Evolutionary conservation across 208 protist genomes (phyloP), one percentile per base, ranked within the genome.

Genomic region (Tritrichomonas foetus): DNA sequence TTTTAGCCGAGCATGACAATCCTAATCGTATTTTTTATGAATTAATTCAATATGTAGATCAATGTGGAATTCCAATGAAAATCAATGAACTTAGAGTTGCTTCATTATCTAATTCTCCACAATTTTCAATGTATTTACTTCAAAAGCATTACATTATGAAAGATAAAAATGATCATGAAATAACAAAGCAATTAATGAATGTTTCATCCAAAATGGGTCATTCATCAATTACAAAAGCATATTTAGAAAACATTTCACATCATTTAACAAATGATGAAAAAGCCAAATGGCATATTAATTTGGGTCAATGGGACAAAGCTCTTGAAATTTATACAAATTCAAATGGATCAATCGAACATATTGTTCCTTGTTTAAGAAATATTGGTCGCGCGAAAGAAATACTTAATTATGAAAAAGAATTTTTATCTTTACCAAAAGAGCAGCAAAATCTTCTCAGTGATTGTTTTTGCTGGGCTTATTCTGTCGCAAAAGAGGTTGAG

Each of bases 391-490:
- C n/a, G 41, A 39, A 57, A 30, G 20, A 89, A 27, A 89, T 89
- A 25, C 44, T 25, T 27, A 33, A 89, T 39, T 27, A 57, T 36
- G 78, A 61, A 22, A 20, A 57, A 39, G 33, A n/a, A 22, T 53
- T 57, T n/a, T 0, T 57, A 50, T 27, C 33, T 20, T 44, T 89
- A 47, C 47, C 16, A n/a, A 41, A 82, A 8, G 41, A 49, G 50
- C 41, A 82, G 20, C 47, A 82, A 30, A 49, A 53, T 0, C 20
- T 47, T 14, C 47, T 50, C 20, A 41, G 41, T 3, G 41, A 47
- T 57, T 89, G 41, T 41, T 57, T 55, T 89, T 41, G 47, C 39
- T 89, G 78, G 78, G 78, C 78, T 33, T 89, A 57, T 57, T 57
- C 33, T 57, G 20, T 57, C 30, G 33, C 47, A 57, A 11, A 39